These are phyloP conservation scores for Solanum pennellii DNA, from an alignment of 257 asterid species.

Conservation along the genomic window DNA sequence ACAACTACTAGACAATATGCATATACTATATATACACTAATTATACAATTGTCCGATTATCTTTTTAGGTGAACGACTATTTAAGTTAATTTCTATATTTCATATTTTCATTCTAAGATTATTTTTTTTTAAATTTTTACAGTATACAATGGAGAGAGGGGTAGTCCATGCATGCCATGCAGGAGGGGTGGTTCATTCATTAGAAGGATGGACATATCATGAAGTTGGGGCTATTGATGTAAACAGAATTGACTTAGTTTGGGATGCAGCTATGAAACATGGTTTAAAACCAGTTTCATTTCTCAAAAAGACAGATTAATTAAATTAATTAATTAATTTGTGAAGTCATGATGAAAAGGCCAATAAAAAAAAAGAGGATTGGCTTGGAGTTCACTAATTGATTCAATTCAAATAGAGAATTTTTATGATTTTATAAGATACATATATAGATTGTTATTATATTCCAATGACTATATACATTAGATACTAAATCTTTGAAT, in stretches of 20 bases:
- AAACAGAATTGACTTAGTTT: conserved; percentile 45
- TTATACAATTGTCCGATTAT: neutral
- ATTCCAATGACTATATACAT: neutral
- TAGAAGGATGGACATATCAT: conserved; percentile 67
- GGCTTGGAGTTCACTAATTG: neutral
- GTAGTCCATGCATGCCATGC: conserved; percentile 87
- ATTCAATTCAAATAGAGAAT: neutral
- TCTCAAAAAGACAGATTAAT: neutral
- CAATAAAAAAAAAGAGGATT: neutral
- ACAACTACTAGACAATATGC: neutral
- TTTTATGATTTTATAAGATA: neutral
- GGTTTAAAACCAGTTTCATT: conserved; percentile 44
- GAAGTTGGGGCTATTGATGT: conserved; percentile 70
- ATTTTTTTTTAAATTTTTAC: neutral
- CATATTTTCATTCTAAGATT: neutral
- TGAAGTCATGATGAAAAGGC: neutral
- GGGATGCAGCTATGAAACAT: conserved; percentile 62
- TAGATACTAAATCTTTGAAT: neutral
- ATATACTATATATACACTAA: neutral
- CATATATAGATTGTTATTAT: neutral
- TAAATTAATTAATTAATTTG: neutral
- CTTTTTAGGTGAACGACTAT: neutral
- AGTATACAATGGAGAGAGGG: conserved; percentile 95
- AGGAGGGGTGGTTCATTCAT: conserved; percentile 51
- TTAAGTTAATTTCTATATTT: neutral